A percentile compares a stretch with the other conserved stretches of the same genome.
Evolutionary conservation across 2,329 filamentous ascomycete species (phyloP).

Genomic region (Ophiostoma quercus): DNA sequence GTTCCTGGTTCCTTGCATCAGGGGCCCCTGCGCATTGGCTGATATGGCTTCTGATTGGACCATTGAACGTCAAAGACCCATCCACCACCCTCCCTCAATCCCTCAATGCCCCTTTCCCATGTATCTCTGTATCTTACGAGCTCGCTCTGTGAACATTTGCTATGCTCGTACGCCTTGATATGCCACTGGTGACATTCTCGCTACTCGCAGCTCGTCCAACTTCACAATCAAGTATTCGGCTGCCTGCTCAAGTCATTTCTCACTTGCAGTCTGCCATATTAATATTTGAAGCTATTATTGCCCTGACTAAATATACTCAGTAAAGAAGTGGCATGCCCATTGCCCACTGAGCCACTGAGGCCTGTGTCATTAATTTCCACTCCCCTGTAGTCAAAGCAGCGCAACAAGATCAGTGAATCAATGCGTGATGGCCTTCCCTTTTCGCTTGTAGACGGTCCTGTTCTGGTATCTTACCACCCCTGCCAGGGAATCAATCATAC

Average conservation of each 20-base stretch:
- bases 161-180: no score
- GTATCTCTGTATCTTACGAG: background rate
- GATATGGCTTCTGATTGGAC: background rate
- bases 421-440: background rate
- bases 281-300: background rate
- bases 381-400: background rate
- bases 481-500: background rate
- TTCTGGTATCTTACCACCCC: background rate
- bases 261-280: background rate
- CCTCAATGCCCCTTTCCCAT: background rate
- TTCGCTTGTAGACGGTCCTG: background rate
- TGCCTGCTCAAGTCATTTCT: background rate
- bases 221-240: background rate
- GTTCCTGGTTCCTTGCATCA: constrained; percentile 10
- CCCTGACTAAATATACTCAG: background rate
- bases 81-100: background rate
- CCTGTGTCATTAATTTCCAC: background rate
- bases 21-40: background rate
- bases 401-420: background rate
- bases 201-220: background rate
- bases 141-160: background rate
- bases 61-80: background rate
- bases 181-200: background rate
- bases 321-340: background rate
- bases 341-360: background rate